Conservation (phyloP, 768 basidiomycete genomes). For the Crucibulum laeve region DNA sequence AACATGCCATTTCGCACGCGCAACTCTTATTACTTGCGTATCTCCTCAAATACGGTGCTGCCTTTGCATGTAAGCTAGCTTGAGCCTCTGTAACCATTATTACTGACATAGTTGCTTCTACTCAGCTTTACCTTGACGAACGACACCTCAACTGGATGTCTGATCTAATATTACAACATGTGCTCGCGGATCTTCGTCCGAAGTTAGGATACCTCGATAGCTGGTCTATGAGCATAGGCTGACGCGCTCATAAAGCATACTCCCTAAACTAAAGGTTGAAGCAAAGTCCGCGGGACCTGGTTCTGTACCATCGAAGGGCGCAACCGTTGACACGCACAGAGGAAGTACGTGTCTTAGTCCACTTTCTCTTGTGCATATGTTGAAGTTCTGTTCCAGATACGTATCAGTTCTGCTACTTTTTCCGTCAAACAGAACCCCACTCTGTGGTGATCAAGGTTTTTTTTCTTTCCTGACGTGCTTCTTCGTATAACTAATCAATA, state of each 20-base stretch:
- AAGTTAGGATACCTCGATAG: slow-evolving; percentile 33
- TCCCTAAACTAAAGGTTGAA: slow-evolving; percentile 64
- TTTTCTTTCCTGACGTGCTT: neutral
- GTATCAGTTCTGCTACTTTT: slow-evolving; percentile 90
- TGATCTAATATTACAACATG: slow-evolving; percentile 72
- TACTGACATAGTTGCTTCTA: slow-evolving; percentile 1
- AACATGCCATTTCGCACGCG: slow-evolving; percentile 43
- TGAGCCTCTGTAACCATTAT: neutral
- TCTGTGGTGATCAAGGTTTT: slow-evolving; percentile 79
- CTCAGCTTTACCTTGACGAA: slow-evolving; percentile 81
- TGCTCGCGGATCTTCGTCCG: slow-evolving; percentile 75
- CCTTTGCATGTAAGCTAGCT: slow-evolving; percentile 64
- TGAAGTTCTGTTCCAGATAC: slow-evolving; percentile 44
- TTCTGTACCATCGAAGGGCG: slow-evolving; percentile 50
- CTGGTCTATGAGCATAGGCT: slow-evolving; percentile 2
- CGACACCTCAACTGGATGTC: slow-evolving; percentile 91
- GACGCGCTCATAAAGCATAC: slow-evolving; percentile 36
- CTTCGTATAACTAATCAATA: slow-evolving; percentile 16
- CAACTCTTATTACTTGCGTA: slow-evolving; percentile 80
- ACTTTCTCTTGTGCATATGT: slow-evolving; percentile 4
- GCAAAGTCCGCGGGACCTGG: slow-evolving; percentile 33
- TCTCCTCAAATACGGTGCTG: slow-evolving; percentile 68
- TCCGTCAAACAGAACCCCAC: slow-evolving; percentile 79
- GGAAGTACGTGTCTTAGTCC: slow-evolving; percentile 52
- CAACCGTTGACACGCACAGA: slow-evolving; percentile 77